Evolutionary conservation across 805 yeast genomes (phyloP).

Genomic region (Teunomyces aglyptinius): DNA sequence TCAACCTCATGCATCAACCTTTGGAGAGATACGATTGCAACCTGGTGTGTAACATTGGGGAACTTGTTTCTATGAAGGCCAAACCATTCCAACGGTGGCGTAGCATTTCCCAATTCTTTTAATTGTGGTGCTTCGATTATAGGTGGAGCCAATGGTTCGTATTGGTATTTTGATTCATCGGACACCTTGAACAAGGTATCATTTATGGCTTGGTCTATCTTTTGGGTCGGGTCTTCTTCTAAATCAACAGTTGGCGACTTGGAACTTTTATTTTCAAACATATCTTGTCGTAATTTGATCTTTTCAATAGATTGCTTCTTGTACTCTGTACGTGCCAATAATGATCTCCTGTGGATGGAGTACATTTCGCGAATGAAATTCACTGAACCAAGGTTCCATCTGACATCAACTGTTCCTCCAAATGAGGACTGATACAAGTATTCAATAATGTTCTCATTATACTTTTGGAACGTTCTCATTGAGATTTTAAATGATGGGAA

Average conservation of each 20-base stretch:
- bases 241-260: conserved; percentile 12
- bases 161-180: conserved; percentile 44
- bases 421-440: conserved; percentile 70
- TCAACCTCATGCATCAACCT: conserved; percentile 70
- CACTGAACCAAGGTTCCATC: conserved; percentile 93
- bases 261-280: conserved; percentile 8
- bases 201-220: conserved; percentile 37
- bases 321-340: conserved; percentile 54
- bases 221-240: conserved; percentile 19
- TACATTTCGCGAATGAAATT: conserved; percentile 91
- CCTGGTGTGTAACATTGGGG: conserved; percentile 84
- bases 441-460: conserved; percentile 53
- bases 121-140: conserved; percentile 85
- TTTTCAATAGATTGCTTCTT: conserved; percentile 29
- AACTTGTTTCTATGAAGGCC: conserved; percentile 85
- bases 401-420: conserved; percentile 85
- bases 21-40: conserved; percentile 71
- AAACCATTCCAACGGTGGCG: conserved; percentile 98
- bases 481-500: conserved; percentile 73
- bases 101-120: conserved; percentile 91
- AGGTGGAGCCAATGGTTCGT: conserved; percentile 70
- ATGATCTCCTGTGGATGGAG: conserved; percentile 76
- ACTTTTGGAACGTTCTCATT: conserved; percentile 73
- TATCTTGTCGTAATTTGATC: conserved; percentile 31
- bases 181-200: conserved; percentile 39